Conservation (phyloP, 345 rosid species). For the Anacardium occidentale region DNA sequence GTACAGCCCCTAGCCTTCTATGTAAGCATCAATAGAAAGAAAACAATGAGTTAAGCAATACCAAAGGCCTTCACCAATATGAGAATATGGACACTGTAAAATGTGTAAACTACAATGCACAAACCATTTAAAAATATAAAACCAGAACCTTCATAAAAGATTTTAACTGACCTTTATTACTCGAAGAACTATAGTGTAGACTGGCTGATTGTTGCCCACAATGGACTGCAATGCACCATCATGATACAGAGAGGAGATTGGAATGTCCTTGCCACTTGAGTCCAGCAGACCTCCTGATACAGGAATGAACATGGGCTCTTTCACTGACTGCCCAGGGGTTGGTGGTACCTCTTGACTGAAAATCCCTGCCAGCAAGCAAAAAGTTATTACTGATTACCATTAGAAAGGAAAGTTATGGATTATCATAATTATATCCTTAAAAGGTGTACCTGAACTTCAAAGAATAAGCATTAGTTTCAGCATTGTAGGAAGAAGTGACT, state of each 20-base stretch:
- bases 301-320: constrained; percentile 93
- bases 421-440: background rate
- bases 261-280: constrained; percentile 80
- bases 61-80: background rate
- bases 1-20: background rate
- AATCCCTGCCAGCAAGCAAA: constrained; percentile 13
- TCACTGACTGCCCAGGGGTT: constrained; percentile 85
- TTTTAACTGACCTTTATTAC: constrained; percentile 65
- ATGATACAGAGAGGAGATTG: constrained; percentile 61
- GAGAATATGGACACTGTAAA: background rate
- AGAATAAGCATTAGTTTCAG: constrained; percentile 72
- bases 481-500: constrained; percentile 70
- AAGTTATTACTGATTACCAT: constrained; percentile 8
- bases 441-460: constrained; percentile 74
- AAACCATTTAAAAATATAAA: background rate
- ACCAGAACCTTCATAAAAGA: background rate
- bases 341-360: constrained; percentile 82
- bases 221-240: constrained; percentile 57
- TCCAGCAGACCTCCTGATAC: constrained; percentile 72
- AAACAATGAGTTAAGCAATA: background rate
- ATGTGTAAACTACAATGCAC: background rate
- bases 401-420: background rate
- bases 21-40: background rate
- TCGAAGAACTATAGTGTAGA: constrained; percentile 67
- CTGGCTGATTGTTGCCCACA: constrained; percentile 45